phyloP scores from a whole-genome alignment of 2,329 filamentous ascomycete species.

The Fusarium brachygibbosum region DNA sequence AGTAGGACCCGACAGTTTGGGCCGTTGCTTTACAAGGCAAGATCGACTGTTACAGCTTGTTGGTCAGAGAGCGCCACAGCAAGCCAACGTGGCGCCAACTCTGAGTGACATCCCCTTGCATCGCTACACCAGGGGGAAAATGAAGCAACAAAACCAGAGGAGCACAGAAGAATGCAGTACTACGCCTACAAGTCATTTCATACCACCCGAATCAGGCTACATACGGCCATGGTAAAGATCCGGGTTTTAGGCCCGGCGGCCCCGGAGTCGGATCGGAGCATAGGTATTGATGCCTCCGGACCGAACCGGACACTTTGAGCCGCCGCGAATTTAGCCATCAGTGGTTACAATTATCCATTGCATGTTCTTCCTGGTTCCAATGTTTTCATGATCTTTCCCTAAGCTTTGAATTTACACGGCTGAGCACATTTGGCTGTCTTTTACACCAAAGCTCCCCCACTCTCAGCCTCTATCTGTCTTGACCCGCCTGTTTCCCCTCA shows the following conservation, averaged over 20 bases:
- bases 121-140: background rate
- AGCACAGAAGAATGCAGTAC: background rate
- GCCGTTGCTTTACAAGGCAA: constrained; percentile 42
- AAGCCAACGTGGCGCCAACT: constrained; percentile 21
- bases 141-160: background rate
- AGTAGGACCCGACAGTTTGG: constrained; percentile 45
- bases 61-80: constrained; percentile 42
- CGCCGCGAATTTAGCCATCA: constrained; percentile 22
- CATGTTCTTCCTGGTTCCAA: background rate
- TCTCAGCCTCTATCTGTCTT: constrained; percentile 8
- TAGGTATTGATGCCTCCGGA: constrained; percentile 20
- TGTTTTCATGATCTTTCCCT: background rate
- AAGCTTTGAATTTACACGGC: background rate
- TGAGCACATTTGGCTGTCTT: background rate
- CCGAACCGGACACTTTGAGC: constrained; percentile 23
- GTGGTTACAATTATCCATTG: background rate
- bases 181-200: background rate
- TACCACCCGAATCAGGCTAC: background rate
- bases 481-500: constrained; percentile 31
- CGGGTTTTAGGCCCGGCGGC: constrained; percentile 46
- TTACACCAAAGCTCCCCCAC: constrained; percentile 15
- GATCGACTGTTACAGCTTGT: constrained; percentile 44
- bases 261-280: constrained; percentile 34
- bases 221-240: constrained; percentile 9
- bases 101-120: background rate